Conservation (phyloP, 208 protist species). For the Crithidia sp. region DNA sequence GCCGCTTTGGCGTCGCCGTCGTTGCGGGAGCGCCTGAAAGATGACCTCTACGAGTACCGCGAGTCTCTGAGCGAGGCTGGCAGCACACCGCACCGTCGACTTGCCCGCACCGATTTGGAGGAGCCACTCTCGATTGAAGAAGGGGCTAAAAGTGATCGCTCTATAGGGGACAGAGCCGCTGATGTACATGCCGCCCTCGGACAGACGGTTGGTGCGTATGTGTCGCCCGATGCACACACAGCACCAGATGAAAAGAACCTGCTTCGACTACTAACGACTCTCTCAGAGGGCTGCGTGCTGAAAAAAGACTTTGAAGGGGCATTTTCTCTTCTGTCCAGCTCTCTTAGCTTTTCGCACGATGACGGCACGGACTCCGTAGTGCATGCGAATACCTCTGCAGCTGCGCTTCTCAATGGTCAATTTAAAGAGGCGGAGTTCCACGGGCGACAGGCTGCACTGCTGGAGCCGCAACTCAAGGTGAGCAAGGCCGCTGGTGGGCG, state of each 20-base stretch:
- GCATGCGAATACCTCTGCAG: conserved; percentile 73
- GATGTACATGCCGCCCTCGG: conserved; percentile 35
- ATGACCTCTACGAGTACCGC: conserved; percentile 86
- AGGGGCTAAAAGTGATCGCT: not conserved
- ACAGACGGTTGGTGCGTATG: conserved; percentile 47
- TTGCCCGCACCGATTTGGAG: conserved; percentile 55
- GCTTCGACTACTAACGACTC: conserved; percentile 76
- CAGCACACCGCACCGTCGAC: conserved; percentile 80
- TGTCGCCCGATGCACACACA: conserved; percentile 54
- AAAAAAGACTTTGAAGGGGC: conserved; percentile 60
- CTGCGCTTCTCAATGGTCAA: conserved; percentile 59
- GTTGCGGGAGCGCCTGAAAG: conserved; percentile 62
- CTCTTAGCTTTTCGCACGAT: conserved; percentile 81
- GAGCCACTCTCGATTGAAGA: conserved; percentile 16
- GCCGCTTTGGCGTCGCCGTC: conserved; percentile 39
- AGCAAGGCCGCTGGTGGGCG: conserved; percentile 25
- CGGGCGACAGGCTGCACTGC: conserved; percentile 69
- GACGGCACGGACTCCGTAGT: conserved; percentile 44
- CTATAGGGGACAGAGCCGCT: not conserved
- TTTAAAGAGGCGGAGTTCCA: conserved; percentile 84
- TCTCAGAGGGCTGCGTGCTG: conserved; percentile 70
- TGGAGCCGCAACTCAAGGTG: conserved; percentile 29
- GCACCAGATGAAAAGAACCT: conserved; percentile 75
- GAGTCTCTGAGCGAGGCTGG: conserved; percentile 43
- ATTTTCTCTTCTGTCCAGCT: conserved; percentile 45